Base-by-base conservation (phyloP, 169 alveolate genomes). In the Eimeria tenella region DNA sequence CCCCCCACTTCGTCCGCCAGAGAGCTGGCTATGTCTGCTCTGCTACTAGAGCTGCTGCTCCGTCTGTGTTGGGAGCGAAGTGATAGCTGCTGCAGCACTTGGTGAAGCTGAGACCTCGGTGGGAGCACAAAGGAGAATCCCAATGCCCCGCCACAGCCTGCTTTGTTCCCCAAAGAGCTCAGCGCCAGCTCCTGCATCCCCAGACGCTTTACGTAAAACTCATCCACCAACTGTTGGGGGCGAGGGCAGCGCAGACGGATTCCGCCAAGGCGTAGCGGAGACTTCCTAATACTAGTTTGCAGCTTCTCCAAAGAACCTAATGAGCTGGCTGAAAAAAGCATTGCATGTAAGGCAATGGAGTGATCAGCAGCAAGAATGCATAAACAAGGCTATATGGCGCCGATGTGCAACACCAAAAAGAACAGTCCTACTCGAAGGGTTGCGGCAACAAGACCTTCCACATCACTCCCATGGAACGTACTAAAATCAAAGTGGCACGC, bases 221-320 rank as follows among this genome's bases (percentile, higher is more conserved):
- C 94, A 7, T 89, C 94, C 56, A 79, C 94, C 81, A 89, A 81
- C 87, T 74, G 88, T 68, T 77, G 94, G 5, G 94, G 71, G 56
- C 73, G 53, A 79, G 10, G 10, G 65, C 88, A 77, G 31, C 94
- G 94, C 60, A 89, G 52, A 13, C 94, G 88, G 70, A 89, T 63
- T 7, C 88, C 84, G 15, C 79, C 88, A 10, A 89, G 86, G 8
- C 94, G 94, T 65, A 89, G 63, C 53, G 62, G 86, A 15, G 88
- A 56, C 2, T 49, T 82, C n/a, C n/a, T 82, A 19, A 5, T 58
- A 50, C 56, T 52, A 21, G 62, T 60, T 8, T 82, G 60, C 62
- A 56, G 75, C 75, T 82, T 52, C 25, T 82, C 90, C 68, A 52
- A 25, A 11, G 60, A 56, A 25, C 90, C 90, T 52, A 82, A 68